phyloP scores from a whole-genome alignment of 202 grass and related monocot genomes.

The Carex arenaria region DNA sequence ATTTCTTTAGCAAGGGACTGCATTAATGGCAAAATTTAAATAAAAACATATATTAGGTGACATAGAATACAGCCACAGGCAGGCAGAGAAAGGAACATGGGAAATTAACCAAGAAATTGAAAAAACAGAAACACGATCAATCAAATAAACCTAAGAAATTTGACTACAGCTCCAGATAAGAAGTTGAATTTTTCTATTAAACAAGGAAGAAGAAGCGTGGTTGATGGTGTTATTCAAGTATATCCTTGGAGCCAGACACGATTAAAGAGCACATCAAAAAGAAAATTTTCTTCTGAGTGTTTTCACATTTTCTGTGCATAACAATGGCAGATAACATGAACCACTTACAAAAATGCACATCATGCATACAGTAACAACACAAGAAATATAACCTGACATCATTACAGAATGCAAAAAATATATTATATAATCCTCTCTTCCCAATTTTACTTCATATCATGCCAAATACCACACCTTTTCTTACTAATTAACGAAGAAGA shows the following conservation, averaged over 20 bases:
- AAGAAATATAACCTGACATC: not conserved
- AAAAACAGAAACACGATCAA: not conserved
- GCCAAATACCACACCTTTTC: not conserved
- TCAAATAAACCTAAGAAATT: not conserved
- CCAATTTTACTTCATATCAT: not conserved
- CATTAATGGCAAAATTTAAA: not conserved
- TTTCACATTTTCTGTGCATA: not conserved
- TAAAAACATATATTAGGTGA: not conserved
- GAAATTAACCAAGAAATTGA: not conserved
- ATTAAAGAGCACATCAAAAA: not conserved
- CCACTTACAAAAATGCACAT: not conserved
- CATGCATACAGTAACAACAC: not conserved
- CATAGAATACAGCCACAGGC: not conserved
- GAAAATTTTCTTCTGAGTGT: not conserved
- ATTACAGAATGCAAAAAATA: not conserved
- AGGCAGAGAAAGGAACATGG: not conserved
- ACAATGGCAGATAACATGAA: not conserved
- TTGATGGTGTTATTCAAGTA: not conserved
- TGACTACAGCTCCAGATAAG: not conserved
- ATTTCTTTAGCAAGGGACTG: slow-evolving; percentile 79
- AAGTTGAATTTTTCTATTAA: not conserved
- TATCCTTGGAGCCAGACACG: not conserved
- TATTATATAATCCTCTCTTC: not conserved
- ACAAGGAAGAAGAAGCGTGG: not conserved
- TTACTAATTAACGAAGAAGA: not conserved